phyloP scores from a whole-genome alignment of 2,329 filamentous ascomycete species.

The Fusarium brevicatenulatum region DNA sequence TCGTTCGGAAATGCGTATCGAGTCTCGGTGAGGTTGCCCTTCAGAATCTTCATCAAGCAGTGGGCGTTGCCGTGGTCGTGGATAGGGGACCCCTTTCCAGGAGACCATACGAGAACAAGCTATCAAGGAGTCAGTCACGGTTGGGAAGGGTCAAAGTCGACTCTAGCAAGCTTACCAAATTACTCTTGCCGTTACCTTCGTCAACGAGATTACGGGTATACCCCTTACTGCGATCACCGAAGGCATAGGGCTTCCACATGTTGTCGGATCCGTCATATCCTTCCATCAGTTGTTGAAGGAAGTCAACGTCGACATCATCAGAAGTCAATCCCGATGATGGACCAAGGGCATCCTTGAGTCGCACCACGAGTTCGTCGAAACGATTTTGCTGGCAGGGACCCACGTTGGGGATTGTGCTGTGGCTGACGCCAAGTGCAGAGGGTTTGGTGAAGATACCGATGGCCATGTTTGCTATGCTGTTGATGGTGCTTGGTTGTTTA shows the following conservation, averaged over 20 bases:
- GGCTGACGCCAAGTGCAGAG: constrained; percentile 20
- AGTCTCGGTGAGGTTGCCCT: constrained; percentile 82
- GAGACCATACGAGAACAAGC: constrained; percentile 90
- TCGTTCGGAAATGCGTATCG: constrained; percentile 77
- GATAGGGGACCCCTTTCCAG: constrained; percentile 83
- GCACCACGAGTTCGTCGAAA: constrained; percentile 77
- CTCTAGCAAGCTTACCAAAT: constrained; percentile 64
- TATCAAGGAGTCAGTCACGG: constrained; percentile 50
- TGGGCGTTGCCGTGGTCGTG: constrained; percentile 92
- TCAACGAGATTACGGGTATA: constrained; percentile 94
- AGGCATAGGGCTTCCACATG: constrained; percentile 81
- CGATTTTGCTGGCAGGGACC: constrained; percentile 49
- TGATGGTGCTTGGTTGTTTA: constrained; percentile 24
- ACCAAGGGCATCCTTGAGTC: constrained; percentile 79
- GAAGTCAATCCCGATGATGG: constrained; percentile 85
- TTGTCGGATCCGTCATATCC: constrained; percentile 73
- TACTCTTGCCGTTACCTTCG: constrained; percentile 84
- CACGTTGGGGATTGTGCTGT: constrained; percentile 36
- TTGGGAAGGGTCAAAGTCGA: constrained; percentile 13
- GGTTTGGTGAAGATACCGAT: constrained; percentile 47
- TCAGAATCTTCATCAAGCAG: constrained; percentile 91
- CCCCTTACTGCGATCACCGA: constrained; percentile 73
- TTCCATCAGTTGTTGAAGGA: constrained; percentile 78
- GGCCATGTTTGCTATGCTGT: constrained; percentile 47
- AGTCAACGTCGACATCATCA: constrained; percentile 79